Base-by-base conservation (phyloP, 768 basidiomycete species). In the Imleria badia region DNA sequence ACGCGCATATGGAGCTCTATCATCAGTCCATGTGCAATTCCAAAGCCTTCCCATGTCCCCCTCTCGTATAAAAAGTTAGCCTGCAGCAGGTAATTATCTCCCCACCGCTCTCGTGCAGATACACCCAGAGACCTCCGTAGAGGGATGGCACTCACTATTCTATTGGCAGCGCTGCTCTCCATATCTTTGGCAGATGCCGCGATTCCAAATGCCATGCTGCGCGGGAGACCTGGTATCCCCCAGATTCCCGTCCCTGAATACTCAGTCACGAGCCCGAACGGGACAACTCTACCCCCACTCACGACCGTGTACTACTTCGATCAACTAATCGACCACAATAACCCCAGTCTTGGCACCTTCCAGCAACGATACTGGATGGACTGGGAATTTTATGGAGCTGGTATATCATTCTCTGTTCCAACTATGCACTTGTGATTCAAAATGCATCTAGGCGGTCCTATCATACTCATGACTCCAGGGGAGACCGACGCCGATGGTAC, bases 291-390 rank as follows among this genome's bases (percentile, higher is more conserved):
- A 11, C 71, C 72, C 7, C 46, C 68, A 6, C 48, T 67, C 43
- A 57, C 56, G 8, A 72, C 67, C 6, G 60, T 66, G 0, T 72
- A 72, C 52, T 53, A 64, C 40, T 72, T 72, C 23, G 51, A 72
- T 39, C 71, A 72, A 43, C 48, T 68, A 29, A 72, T 67, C 50
- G 79, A 82, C 61, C 81, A 81, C 64, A 76, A 65, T 33, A 69
- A 81, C 56, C 81, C 85, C n/a, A 72, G 75, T 26, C 71, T 81
- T 20, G 88, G 88, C 19, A 89, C 86, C n/a, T 91, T 91, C 71
- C 75, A 82, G 65, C 88, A 89, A 69, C 80, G 88, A 34, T 89
- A 78, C 69, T 89, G 86, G 86, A 77, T 26, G 26, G 26, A 26
- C 26, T 26, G 26, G 26, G 26, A 26, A 26, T 26, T 26, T 6